Base-by-base conservation (phyloP, 768 basidiomycete species). In the Collybiopsis confluens region DNA sequence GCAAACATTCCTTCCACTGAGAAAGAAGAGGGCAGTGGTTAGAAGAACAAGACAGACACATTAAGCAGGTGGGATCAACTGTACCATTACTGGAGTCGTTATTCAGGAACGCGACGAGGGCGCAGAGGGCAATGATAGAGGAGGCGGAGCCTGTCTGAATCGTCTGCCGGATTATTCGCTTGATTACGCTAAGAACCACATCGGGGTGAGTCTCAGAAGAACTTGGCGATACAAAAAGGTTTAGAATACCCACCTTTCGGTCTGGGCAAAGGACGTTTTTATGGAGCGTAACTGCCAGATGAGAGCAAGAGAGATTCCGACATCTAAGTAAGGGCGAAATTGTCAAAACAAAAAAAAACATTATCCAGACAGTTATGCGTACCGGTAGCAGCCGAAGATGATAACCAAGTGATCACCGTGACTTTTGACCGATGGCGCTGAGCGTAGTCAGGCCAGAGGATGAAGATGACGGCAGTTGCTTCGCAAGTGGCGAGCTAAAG, bases 271-370 rank as follows among this genome's bases (percentile, higher is more conserved):
- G 15, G 47, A 30, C 2, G 47, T 48, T 36, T 48, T 48, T 16
- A 48, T 48, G n/a, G 30, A 21, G 21, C 28, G 28, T 27, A 52
- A 27, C 24, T 52, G 50, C 50, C 30, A 52, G 18, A 40, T 52
- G 24, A 52, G 50, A 9, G 40, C 50, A 21, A 41, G 16, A 8
- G 50, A 30, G 24, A 52, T 52, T n/a, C 23, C 20, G 6, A 52
- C 10, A 26, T 52, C 50, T 52, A 35, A 4, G 24, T 3, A 40
- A 13, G 33, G 1, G 8, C 23, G 16, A 20, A n/a, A n/a, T n/a
- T n/a, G n/a, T 21, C 8, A 4, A 37, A 4, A 11, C 4, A 24
- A 15, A 3, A 7, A 16, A 28, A 38, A 37, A 27, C 16, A 6
- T 2, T 18, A 10, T 9, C 9, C 20, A 11, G 2, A 38, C 20